phyloP scores from a whole-genome alignment of 768 basidiomycete genomes.

The Glaciozyma antarctica region DNA sequence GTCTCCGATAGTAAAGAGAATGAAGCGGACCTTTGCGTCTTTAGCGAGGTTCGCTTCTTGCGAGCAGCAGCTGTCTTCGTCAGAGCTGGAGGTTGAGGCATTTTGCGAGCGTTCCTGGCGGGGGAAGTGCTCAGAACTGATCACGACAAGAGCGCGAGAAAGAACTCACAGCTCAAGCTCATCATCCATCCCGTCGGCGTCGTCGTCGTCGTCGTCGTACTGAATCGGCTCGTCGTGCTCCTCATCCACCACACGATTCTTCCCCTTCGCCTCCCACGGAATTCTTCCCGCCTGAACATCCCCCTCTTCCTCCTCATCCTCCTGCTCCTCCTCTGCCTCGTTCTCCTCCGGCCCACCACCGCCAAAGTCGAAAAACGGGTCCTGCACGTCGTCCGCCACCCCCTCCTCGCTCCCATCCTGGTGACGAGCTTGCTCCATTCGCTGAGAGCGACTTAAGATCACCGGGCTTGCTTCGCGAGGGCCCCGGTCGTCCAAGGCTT shows the following conservation, averaged over 20 bases:
- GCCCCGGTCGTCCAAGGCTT: no score
- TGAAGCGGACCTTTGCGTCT: slow-evolving; percentile 11
- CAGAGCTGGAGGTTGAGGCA: background rate
- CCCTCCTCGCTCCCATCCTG: no score
- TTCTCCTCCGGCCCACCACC: background rate
- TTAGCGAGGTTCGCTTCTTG: slow-evolving; percentile 4
- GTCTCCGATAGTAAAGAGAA: background rate
- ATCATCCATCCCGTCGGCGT: background rate
- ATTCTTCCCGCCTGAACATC: slow-evolving; percentile 1
- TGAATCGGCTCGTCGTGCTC: background rate
- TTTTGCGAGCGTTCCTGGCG: background rate
- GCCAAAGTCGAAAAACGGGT: background rate
- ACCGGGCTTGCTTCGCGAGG: no score
- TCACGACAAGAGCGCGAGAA: no score
- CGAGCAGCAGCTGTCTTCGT: background rate
- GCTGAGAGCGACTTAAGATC: no score
- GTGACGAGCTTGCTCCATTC: no score
- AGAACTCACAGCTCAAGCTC: background rate
- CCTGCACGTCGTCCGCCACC: background rate
- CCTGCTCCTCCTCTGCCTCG: background rate
- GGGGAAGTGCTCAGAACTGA: background rate
- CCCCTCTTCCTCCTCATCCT: background rate
- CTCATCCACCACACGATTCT: background rate
- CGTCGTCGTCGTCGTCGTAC: background rate
- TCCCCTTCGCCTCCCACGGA: slow-evolving; percentile 12